Conservation (phyloP, 164 flowering plant species). For the Vitis cinerea region DNA sequence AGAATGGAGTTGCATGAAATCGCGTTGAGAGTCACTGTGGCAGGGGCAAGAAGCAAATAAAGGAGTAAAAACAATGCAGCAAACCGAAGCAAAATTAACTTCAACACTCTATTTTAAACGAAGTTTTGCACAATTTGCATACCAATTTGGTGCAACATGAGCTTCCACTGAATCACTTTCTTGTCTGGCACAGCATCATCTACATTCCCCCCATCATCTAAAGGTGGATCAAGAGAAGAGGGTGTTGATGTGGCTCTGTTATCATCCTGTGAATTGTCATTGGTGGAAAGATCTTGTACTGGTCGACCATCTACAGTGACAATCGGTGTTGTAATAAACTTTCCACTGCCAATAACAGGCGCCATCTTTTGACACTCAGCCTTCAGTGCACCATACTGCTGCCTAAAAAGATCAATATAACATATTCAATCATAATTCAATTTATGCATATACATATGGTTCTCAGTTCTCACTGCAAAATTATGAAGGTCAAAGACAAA, state of each 20-base stretch:
- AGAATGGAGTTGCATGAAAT: too few relatives aligned
- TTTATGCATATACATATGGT: too few relatives aligned
- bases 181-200: slow-evolving; percentile 30
- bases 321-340: slow-evolving; percentile 54
- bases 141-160: slow-evolving; percentile 82
- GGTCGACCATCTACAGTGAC: slow-evolving; percentile 66
- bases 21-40: not conserved
- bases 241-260: slow-evolving; percentile 1
- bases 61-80: not conserved
- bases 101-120: not conserved
- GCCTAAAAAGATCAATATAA: slow-evolving; percentile 35
- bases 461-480: too few relatives aligned
- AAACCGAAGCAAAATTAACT: not conserved
- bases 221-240: slow-evolving; percentile 1
- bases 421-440: not conserved
- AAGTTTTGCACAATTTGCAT: slow-evolving; percentile 12
- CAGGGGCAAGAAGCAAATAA: not conserved
- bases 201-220: slow-evolving; percentile 5
- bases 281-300: slow-evolving; percentile 29
- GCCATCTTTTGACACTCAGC: slow-evolving; percentile 71
- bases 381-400: slow-evolving; percentile 67
- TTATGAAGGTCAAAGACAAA: not conserved
- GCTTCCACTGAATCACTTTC: slow-evolving; percentile 74
- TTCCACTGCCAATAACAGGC: slow-evolving; percentile 76
- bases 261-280: slow-evolving; percentile 12